Conservation (phyloP, 306 rosid species). For the Rosa chinensis region DNA sequence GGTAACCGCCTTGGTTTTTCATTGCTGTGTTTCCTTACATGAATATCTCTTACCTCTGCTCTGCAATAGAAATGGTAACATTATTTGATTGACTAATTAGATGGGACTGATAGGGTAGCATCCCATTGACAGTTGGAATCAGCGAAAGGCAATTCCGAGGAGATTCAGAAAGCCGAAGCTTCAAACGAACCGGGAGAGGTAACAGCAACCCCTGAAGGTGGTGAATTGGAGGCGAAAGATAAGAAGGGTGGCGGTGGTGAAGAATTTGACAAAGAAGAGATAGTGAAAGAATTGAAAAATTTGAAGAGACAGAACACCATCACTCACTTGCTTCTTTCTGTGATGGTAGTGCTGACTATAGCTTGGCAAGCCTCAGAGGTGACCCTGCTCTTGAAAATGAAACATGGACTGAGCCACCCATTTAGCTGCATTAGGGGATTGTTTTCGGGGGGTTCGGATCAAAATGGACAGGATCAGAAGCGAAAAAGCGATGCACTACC, state of each 20-base stretch:
- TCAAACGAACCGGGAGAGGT: constrained; percentile 18
- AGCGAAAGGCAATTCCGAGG: constrained; percentile 34
- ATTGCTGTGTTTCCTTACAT: background rate
- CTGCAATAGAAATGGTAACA: background rate
- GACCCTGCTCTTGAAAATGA: constrained; percentile 53
- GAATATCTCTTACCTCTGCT: background rate
- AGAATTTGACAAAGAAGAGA: constrained; percentile 40
- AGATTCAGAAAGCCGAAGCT: constrained; percentile 21
- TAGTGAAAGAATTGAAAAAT: constrained; percentile 60
- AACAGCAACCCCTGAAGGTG: constrained; percentile 11
- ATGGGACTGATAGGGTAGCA: background rate
- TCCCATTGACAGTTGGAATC: constrained; percentile 46
- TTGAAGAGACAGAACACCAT: constrained; percentile 67
- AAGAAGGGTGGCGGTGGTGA: background rate
- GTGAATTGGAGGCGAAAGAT: constrained; percentile 13
- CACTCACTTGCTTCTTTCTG: constrained; percentile 85
- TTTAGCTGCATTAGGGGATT: constrained; percentile 47
- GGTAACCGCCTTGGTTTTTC: constrained; percentile 29
- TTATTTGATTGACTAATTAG: background rate
- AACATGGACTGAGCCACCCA: constrained; percentile 56
- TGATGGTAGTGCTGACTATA: constrained; percentile 64
- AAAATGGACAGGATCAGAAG: constrained; percentile 26
- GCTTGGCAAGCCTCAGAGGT: constrained; percentile 85
- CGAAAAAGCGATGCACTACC: constrained; percentile 24
- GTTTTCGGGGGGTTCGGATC: constrained; percentile 28